Conservation (phyloP, 2,329 filamentous ascomycete genomes). For the Colletotrichum lupini region DNA sequence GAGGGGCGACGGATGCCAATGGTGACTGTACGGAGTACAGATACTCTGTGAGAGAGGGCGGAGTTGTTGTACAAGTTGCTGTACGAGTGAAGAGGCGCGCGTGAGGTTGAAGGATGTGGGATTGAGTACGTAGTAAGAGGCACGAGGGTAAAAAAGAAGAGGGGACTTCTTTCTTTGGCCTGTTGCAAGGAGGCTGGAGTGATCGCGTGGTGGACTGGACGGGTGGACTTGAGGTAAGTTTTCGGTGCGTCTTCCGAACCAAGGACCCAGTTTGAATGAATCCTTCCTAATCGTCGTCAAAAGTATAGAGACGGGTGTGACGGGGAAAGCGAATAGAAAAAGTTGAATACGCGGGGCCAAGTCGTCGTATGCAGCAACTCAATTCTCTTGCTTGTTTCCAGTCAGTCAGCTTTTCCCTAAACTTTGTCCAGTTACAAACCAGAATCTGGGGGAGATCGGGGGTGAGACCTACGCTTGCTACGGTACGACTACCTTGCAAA, state of each 20-base stretch:
- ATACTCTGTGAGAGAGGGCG: neutral
- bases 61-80: neutral
- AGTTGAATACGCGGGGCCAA: neutral
- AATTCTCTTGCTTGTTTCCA: neutral
- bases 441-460: neutral
- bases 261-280: conserved; percentile 14
- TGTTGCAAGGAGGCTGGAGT: conserved; percentile 8
- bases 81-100: neutral
- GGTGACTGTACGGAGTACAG: too few relatives aligned
- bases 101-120: neutral
- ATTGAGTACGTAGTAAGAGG: neutral
- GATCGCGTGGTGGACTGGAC: neutral
- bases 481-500: too few relatives aligned
- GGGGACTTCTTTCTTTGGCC: neutral
- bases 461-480: too few relatives aligned
- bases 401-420: conserved; percentile 1
- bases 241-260: conserved; percentile 21
- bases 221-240: conserved; percentile 12
- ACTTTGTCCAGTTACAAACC: neutral
- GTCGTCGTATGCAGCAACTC: conserved; percentile 15
- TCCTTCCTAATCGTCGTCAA: conserved; percentile 7
- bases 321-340: neutral
- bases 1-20: neutral
- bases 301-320: neutral
- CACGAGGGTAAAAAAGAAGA: neutral